Base-by-base conservation (phyloP, 192 early-diverging fungal genomes). In the Coemansia sp. region DNA sequence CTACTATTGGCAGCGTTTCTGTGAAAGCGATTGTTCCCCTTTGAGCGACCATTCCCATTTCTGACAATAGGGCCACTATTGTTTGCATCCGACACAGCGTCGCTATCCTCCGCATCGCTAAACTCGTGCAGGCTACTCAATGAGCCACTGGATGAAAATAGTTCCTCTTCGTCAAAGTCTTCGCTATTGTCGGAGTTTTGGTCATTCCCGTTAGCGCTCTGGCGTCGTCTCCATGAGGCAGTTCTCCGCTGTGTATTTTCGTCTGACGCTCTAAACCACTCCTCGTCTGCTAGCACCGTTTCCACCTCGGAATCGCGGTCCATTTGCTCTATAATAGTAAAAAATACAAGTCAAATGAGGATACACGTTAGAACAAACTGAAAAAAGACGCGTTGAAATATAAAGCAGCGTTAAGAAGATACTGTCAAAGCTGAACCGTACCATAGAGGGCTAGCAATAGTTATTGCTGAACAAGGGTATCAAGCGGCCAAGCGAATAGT, bases 61-160 rank as follows among this genome's bases (percentile, higher is more conserved):
- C 74, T 58, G 15, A 76, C 53, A 45, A 70, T 76, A 23, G 74
- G 60, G 25, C 74, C 67, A 50, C 38, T 58, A 47, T 50, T 41
- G 31, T 50, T 54, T 29, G 15, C 33, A 30, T 19, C 30, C 27
- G 29, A 54, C 30, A 7, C 29, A 25, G 48, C 59, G 31, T 40
- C 36, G 41, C 27, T 42, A 19, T 28, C 41, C 13, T 65, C 72
- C 6, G 30, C 59, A 23, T 70, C 75, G 55, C 75, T 79, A 58
- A 79, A 79, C 66, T 72, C 75, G 34, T 79, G 64, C 36, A 79
- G 53, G 25, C 75, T 79, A 55, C 75, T 79, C 27, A 79, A 50
- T 13, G 75, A 79, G 15, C 75, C 70, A 38, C 75, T 79, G 0
- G 75, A 48, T 7, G 75, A 79, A 48, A 79, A 79, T 13, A 72